Percentiles rank a stretch among this genome's conserved stretches.
These are phyloP conservation scores for Paratinospora sagittata DNA, from an alignment of 164 flowering plant species.

Conservation along the genomic window DNA sequence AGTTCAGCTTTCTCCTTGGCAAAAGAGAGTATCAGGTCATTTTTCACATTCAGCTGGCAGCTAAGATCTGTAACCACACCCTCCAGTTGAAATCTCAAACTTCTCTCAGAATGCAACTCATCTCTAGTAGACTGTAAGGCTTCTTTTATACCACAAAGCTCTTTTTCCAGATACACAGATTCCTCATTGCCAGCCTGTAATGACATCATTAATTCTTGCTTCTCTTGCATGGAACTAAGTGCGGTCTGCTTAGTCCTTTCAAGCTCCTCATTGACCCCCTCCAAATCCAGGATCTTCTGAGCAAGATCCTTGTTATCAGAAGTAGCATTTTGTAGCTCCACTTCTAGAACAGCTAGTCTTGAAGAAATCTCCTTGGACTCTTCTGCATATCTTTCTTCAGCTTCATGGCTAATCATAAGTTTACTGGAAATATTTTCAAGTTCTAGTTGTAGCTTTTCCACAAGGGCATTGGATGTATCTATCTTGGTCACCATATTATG, in stretches of 20 bases:
- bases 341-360: constrained; percentile 44
- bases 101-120: constrained; percentile 48
- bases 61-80: constrained; percentile 36
- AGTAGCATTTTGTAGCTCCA: constrained; percentile 43
- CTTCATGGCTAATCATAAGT: constrained; percentile 37
- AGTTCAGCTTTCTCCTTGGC: constrained; percentile 42
- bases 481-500: constrained; percentile 34
- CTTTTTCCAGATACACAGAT: constrained; percentile 36
- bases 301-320: constrained; percentile 37
- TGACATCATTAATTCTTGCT: constrained; percentile 29
- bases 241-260: constrained; percentile 27
- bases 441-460: constrained; percentile 52
- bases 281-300: constrained; percentile 39
- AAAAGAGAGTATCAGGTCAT: constrained; percentile 32
- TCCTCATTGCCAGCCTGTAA: constrained; percentile 44
- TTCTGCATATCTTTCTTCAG: constrained; percentile 39
- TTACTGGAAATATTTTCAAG: constrained; percentile 43
- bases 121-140: constrained; percentile 29
- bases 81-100: constrained; percentile 38
- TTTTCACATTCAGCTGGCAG: constrained; percentile 38
- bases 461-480: constrained; percentile 32
- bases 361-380: constrained; percentile 35
- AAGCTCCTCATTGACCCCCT: constrained; percentile 40
- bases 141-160: constrained; percentile 38
- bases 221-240: constrained; percentile 30